phyloP scores from a whole-genome alignment of 2,329 filamentous ascomycete genomes.

The Corinectria fuckeliana region DNA sequence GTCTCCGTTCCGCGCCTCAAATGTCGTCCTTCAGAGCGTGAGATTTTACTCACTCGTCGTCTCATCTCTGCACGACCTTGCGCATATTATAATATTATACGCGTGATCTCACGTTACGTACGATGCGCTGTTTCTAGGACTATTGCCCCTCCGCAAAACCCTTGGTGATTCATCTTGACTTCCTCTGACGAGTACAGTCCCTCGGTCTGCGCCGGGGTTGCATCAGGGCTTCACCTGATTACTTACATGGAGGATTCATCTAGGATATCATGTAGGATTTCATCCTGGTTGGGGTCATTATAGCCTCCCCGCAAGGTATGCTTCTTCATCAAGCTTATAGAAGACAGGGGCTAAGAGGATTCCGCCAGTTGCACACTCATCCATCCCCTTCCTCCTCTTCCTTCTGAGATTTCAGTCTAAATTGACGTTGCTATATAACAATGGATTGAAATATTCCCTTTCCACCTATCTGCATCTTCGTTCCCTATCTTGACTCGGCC shows the following conservation, averaged over 20 bases:
- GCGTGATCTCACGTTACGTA: constrained; percentile 1
- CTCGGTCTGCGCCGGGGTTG: not conserved
- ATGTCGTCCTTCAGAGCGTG: not conserved
- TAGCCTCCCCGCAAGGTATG: not conserved
- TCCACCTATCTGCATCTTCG: not conserved
- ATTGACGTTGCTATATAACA: not conserved
- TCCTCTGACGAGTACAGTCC: not conserved
- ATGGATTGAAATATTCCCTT: not conserved
- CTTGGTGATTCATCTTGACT: constrained; percentile 1
- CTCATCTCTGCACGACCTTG: not conserved
- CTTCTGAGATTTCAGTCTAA: not conserved
- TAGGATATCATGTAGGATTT: not conserved
- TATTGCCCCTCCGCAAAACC: not conserved
- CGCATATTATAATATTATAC: not conserved
- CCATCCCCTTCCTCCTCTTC: not conserved
- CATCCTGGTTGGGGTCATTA: not conserved
- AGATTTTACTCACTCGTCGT: constrained; percentile 1
- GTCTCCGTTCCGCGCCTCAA: not conserved
- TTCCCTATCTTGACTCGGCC: not conserved
- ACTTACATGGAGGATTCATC: not conserved
- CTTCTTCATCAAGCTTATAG: constrained; percentile 17
- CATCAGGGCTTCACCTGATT: not conserved
- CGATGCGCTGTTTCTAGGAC: not conserved
- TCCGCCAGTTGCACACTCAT: not conserved
- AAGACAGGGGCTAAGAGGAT: constrained; percentile 11